Conservation (phyloP, 169 alveolate species). For the Cryptosporidium viatorum region DNA sequence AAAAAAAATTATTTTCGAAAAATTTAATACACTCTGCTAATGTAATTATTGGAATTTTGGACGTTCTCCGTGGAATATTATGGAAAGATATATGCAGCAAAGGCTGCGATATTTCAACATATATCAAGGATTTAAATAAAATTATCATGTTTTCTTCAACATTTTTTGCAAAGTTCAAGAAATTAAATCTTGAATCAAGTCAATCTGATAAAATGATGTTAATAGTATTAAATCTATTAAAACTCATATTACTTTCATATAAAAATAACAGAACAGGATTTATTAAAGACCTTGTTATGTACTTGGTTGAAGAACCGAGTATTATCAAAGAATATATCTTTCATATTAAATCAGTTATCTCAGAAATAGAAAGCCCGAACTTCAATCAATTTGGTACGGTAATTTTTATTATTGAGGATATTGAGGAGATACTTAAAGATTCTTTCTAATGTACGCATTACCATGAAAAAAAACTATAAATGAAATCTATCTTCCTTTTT, state of each 20-base stretch:
- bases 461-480: slow-evolving; percentile 21
- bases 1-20: not conserved
- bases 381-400: not conserved
- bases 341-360: not conserved
- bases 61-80: not conserved
- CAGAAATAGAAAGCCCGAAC: not conserved
- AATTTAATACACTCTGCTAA: slow-evolving; percentile 6
- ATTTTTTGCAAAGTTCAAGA: not conserved
- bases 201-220: slow-evolving; percentile 21
- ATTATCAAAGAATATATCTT: not conserved
- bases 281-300: not conserved
- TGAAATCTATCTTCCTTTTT: slow-evolving; percentile 6
- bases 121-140: slow-evolving; percentile 6
- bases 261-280: not conserved
- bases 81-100: slow-evolving; percentile 30
- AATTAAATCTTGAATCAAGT: slow-evolving; percentile 5
- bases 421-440: slow-evolving; percentile 23
- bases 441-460: not conserved
- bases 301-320: slow-evolving; percentile 28
- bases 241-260: slow-evolving; percentile 28
- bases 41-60: slow-evolving; percentile 23
- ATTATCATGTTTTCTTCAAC: slow-evolving; percentile 10
- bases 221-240: slow-evolving; percentile 38
- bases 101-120: not conserved
- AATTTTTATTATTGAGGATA: slow-evolving; percentile 27